Conservation (phyloP, 371 early-diverging fungal species). For the Umbelopsis sp. region DNA sequence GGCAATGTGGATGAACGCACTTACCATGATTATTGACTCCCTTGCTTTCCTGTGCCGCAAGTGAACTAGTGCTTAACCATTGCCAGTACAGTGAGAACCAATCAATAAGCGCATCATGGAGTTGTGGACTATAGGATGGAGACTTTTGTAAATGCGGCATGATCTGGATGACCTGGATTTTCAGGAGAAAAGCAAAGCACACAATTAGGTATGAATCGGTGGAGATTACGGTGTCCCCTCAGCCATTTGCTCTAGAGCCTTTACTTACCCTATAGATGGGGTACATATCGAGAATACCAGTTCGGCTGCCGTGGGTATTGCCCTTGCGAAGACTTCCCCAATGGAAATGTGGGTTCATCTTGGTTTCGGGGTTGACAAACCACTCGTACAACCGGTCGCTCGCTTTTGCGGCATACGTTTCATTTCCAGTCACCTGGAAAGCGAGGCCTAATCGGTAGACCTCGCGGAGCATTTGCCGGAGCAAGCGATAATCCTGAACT, state of each 20-base stretch:
- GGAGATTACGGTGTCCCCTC: too few species aligned
- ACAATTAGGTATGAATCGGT: not conserved
- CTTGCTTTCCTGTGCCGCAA: slow-evolving; percentile 30
- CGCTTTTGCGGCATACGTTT: slow-evolving; percentile 38
- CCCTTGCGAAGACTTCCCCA: slow-evolving; percentile 39
- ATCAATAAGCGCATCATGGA: slow-evolving; percentile 26
- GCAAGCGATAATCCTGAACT: slow-evolving; percentile 36
- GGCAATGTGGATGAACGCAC: not conserved
- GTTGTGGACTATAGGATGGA: slow-evolving; percentile 21
- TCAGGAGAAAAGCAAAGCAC: not conserved
- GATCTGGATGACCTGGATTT: not conserved
- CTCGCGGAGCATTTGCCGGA: slow-evolving; percentile 38
- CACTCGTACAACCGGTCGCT: slow-evolving; percentile 36
- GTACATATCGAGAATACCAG: slow-evolving; percentile 42
- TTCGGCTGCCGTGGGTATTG: slow-evolving; percentile 26
- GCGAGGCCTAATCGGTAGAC: slow-evolving; percentile 39
- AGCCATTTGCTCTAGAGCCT: too few species aligned
- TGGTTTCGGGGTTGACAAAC: slow-evolving; percentile 43
- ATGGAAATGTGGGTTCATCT: slow-evolving; percentile 49
- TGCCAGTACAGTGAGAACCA: slow-evolving; percentile 35
- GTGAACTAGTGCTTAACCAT: slow-evolving; percentile 35
- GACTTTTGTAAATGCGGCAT: slow-evolving; percentile 9
- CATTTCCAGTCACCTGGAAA: slow-evolving; percentile 43
- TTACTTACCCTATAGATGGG: slow-evolving; percentile 28
- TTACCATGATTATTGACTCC: slow-evolving; percentile 40